Percentiles rank a stretch among this genome's conserved stretches.
Evolutionary conservation across 306 rosid species (phyloP).

Genomic region (Lotus japonicus): DNA sequence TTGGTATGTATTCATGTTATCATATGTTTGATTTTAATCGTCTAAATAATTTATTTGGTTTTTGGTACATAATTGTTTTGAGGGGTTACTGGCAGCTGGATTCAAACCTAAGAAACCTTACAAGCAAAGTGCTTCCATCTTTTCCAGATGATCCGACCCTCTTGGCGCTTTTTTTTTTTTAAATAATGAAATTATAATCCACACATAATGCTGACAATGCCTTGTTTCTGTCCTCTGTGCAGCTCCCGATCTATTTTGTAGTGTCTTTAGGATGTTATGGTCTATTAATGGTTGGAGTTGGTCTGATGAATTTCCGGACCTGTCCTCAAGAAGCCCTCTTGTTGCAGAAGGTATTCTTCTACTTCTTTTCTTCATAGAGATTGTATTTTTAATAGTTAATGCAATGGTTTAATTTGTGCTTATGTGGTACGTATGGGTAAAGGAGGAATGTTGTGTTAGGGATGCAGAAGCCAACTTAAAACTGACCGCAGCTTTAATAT

Average conservation of each 20-base stretch:
- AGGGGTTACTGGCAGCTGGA: background rate
- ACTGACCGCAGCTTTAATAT: no score
- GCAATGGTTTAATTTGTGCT: background rate
- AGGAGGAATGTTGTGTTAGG: no score
- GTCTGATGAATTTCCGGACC: slow-evolving; percentile 78
- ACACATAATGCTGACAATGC: slow-evolving; percentile 15
- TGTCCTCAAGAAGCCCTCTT: slow-evolving; percentile 76
- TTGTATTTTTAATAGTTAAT: background rate
- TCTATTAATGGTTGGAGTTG: slow-evolving; percentile 86
- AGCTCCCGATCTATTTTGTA: slow-evolving; percentile 76
- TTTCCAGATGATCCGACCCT: background rate
- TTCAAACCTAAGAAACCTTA: slow-evolving; percentile 1
- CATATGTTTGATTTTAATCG: background rate
- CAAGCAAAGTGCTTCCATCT: background rate
- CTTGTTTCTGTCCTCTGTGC: slow-evolving; percentile 23
- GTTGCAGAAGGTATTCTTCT: slow-evolving; percentile 55
- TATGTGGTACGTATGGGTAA: background rate
- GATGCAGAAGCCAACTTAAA: no score
- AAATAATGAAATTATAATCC: background rate
- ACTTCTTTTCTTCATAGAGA: background rate
- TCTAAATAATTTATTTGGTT: background rate
- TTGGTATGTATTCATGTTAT: slow-evolving; percentile 52
- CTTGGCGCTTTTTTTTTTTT: background rate
- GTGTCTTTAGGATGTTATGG: slow-evolving; percentile 91
- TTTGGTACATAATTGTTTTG: background rate